Conservation (phyloP, 2,329 filamentous ascomycete genomes). For the Laburnicola sp. region DNA sequence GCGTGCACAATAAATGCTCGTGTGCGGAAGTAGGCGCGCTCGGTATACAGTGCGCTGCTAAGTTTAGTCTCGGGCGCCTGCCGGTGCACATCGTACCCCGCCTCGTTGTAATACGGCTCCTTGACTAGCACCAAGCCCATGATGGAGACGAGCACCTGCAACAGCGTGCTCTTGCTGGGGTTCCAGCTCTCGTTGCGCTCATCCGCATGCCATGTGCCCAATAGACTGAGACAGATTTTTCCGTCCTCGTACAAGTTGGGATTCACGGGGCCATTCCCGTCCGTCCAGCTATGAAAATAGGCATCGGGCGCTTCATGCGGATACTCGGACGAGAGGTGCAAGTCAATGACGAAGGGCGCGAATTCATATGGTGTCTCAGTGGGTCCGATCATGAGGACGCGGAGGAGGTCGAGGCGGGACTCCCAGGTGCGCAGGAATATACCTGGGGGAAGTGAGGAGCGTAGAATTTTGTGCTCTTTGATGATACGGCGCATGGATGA, state of each 20-base stretch:
- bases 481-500: slow-evolving; percentile 54
- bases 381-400: slow-evolving; percentile 62
- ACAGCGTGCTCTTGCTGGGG: slow-evolving; percentile 55
- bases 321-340: slow-evolving; percentile 55
- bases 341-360: slow-evolving; percentile 64
- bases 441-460: slow-evolving; percentile 56
- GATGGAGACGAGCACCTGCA: slow-evolving; percentile 62
- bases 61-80: slow-evolving; percentile 51
- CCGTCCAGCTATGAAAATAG: slow-evolving; percentile 63
- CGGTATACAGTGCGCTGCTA: slow-evolving; percentile 56
- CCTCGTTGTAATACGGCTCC: slow-evolving; percentile 66
- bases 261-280: slow-evolving; percentile 58
- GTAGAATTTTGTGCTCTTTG: slow-evolving; percentile 63
- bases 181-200: slow-evolving; percentile 59
- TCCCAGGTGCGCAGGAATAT: slow-evolving; percentile 65
- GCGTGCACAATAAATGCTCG: slow-evolving; percentile 56
- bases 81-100: slow-evolving; percentile 60
- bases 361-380: slow-evolving; percentile 63
- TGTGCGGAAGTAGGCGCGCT: slow-evolving; percentile 58
- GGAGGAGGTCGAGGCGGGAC: slow-evolving; percentile 60
- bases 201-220: slow-evolving; percentile 63
- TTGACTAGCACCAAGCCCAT: slow-evolving; percentile 62
- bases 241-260: slow-evolving; percentile 66
- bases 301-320: slow-evolving; percentile 58
- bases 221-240: slow-evolving; percentile 62